Evolutionary conservation across 495 filamentous ascomycete genomes (phyloP), one percentile per base, ranked within the genome.

Genomic region (Hypomontagnella submonticulosa): DNA sequence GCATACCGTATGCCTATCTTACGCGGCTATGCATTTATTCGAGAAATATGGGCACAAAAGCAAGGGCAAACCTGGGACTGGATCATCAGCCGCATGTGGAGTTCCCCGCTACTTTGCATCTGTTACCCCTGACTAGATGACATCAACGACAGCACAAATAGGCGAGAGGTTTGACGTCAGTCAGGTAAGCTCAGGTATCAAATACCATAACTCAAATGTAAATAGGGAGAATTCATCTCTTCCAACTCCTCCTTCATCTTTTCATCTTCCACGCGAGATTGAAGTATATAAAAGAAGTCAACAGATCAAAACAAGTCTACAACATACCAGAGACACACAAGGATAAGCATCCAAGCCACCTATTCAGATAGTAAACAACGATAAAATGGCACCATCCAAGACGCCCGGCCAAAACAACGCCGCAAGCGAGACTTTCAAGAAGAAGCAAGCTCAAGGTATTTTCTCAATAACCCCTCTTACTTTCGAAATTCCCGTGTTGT

Each of bases 381-480:
- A 55, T 37, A 44, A 30, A 23, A 58, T 67, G 54, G 57, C 55
- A 48, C 63, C 55, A 23, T 71, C 68, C 7, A 68, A 67, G 55
- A 71, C 63, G 0, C 68, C 63, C 1, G 63, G 68, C 32, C 68
- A 68, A 15, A 71, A 64, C 18, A 42, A 64, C 19, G 63, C 68
- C 7, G 68, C 68, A 0, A 71, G 63, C 55, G 58, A 68, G 52
- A 71, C 59, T 4, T 71, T 71, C 42, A 54, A 63, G 27, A 67
- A 70, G 49, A 70, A 52, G 59, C 58, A 71, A 38, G 67, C 58
- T 15, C 40, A 67, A 19, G 48, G 67, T 63, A 70, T 18, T 27
- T n/a, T 33, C 16, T n/a, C 6, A 36, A 13, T 7, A 4, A n/a
- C n/a, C 2, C 40, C 23, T 27, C n/a, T n/a, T n/a, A n/a, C n/a